Conservation (phyloP, 768 basidiomycete genomes). For the Dacryopinax spathularia region DNA sequence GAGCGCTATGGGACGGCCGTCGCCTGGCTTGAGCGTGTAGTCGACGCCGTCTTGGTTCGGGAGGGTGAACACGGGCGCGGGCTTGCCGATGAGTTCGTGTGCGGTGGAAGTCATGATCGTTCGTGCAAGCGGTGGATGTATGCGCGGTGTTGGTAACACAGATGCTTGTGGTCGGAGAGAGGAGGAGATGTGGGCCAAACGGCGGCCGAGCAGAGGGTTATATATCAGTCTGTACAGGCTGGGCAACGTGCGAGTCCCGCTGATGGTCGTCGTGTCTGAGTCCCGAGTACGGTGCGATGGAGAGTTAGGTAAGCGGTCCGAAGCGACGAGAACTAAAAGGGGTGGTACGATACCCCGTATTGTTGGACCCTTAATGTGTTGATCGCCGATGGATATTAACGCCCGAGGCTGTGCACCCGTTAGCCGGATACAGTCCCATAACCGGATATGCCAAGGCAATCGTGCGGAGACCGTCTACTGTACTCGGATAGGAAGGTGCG, state of each 20-base stretch:
- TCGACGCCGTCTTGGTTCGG: conserved; percentile 46
- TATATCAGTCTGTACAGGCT: background rate
- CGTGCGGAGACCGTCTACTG: too few relatives aligned
- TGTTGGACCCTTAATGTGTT: too few relatives aligned
- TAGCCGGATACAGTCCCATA: too few relatives aligned
- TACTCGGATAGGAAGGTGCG: too few relatives aligned
- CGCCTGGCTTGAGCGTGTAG: conserved; percentile 47
- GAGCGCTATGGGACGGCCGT: conserved; percentile 46
- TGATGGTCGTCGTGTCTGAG: background rate
- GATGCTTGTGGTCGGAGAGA: background rate
- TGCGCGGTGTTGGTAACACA: background rate
- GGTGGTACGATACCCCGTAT: background rate
- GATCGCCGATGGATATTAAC: too few relatives aligned
- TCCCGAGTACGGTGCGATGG: background rate
- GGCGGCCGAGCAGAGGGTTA: background rate
- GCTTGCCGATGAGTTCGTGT: conserved; percentile 38
- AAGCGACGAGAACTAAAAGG: background rate
- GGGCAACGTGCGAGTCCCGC: background rate
- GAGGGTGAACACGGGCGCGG: conserved; percentile 52
- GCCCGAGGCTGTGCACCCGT: too few relatives aligned
- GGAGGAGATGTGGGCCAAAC: background rate
- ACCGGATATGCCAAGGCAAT: too few relatives aligned
- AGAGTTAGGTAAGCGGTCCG: background rate
- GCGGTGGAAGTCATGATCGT: background rate
- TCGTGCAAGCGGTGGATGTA: background rate